Conservation (phyloP, 257 asterid species). For the Solanum bulbocastanum region DNA sequence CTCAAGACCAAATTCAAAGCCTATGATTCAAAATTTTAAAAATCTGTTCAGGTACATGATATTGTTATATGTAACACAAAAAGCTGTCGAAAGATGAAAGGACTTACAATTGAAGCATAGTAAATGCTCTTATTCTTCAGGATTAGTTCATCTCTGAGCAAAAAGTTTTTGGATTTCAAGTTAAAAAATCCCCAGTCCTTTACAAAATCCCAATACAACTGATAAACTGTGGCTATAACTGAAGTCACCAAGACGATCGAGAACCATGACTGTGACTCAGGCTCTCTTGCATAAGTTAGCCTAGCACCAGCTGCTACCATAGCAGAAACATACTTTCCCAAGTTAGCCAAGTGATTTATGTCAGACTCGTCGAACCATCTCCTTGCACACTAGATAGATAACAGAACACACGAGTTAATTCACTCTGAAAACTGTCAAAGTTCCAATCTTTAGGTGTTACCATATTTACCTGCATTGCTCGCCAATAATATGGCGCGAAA, state of each 20-base stretch:
- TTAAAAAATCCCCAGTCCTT: conserved; percentile 90
- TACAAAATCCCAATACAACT: conserved; percentile 89
- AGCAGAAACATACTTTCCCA: conserved; percentile 93
- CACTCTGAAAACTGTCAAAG: background rate
- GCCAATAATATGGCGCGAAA: conserved; percentile 92
- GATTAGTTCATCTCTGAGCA: conserved; percentile 78
- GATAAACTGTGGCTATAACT: conserved; percentile 65
- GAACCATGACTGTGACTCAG: conserved; percentile 40
- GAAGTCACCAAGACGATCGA: conserved; percentile 63
- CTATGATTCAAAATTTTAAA: conserved; percentile 16
- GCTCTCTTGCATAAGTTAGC: conserved; percentile 57
- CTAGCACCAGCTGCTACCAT: conserved; percentile 99
- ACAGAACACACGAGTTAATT: background rate
- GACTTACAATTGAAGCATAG: conserved; percentile 80
- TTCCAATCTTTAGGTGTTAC: background rate
- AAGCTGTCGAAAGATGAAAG: background rate
- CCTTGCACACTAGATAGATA: conserved; percentile 54
- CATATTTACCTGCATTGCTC: conserved; percentile 81
- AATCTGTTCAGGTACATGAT: background rate
- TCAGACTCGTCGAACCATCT: conserved; percentile 80
- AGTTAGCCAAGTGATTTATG: conserved; percentile 58
- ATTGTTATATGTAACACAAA: background rate
- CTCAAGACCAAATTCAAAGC: conserved; percentile 64
- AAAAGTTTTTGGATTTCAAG: conserved; percentile 46
- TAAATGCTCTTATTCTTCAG: conserved; percentile 65